Conservation (phyloP, 176 grass and related monocot species). For the Phoenix dactylifera region DNA sequence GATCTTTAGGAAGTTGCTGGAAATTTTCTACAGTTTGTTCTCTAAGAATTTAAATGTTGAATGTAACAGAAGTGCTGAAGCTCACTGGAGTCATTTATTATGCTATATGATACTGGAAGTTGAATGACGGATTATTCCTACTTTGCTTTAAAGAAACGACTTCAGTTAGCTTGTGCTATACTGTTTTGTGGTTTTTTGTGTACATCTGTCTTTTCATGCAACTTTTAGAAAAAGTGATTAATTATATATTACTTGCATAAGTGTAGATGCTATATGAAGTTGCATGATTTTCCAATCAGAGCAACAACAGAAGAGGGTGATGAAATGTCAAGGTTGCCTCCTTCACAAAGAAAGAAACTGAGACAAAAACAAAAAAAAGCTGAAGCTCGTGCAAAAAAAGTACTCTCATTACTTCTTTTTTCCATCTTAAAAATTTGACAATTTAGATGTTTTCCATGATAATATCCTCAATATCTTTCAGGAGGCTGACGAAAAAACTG, state of each 20-base stretch:
- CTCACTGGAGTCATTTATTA: background rate
- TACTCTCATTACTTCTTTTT: constrained; percentile 15
- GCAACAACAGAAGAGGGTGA: constrained; percentile 60
- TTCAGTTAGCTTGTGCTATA: too few species aligned
- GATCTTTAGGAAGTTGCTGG: too few species aligned
- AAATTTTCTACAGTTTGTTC: too few species aligned
- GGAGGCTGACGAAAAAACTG: constrained; percentile 96
- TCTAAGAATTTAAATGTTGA: background rate
- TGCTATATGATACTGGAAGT: background rate
- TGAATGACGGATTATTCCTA: too few species aligned
- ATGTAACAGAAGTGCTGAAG: background rate
- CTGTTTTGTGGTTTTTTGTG: too few species aligned
- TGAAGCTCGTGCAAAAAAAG: constrained; percentile 96
- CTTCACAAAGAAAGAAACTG: constrained; percentile 95
- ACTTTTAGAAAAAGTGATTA: background rate
- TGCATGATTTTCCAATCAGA: constrained; percentile 88
- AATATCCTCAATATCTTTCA: constrained; percentile 7
- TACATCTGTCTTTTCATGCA: too few species aligned
- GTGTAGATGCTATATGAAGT: constrained; percentile 90
- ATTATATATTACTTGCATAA: constrained; percentile 1
- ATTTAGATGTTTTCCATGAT: background rate
- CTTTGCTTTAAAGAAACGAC: too few species aligned
- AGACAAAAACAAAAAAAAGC: constrained; percentile 98
- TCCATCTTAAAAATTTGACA: background rate
- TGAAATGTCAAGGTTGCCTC: constrained; percentile 81